Base-by-base conservation (phyloP, 2,329 filamentous ascomycete genomes). In the Pyricularia sp. region DNA sequence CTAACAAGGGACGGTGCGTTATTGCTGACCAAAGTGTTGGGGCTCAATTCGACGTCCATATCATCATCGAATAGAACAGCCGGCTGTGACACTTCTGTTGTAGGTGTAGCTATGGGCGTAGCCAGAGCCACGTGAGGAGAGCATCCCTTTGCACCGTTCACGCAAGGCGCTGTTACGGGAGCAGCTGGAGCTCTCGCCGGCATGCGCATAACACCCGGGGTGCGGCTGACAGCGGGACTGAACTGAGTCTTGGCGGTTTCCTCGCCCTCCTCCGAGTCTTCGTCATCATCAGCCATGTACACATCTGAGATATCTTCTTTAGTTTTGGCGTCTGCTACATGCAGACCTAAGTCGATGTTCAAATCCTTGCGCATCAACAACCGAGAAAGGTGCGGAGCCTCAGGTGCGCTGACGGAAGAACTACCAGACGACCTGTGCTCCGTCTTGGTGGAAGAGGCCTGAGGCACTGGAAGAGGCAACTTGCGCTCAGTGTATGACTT, bases 1-100 rank as follows among this genome's bases (percentile, higher is more conserved):
- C 88, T 91, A 71, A 92, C 88, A 62, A 93, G 81, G 70, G 88
- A 91, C 26, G 89, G 89, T 9, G 89, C 88, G 69, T 90, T 89
- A 74, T 91, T 91, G 73, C 88, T 89, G 63, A 87, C 81, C 60
- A 87, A 76, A 0, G 87, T 88, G 70, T 86, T 85, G 5, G 88
- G 88, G 70, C 87, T 90, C 65, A 90, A 75, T 64, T 89, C 85
- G 61, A 80, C 79, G 65, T 86, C 84, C 72, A 85, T 79, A 65
- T 85, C 82, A 60, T 79, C 76, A 64, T 81, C 81, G 68, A 81
- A 82, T 53, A 80, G 71, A 5, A 26, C n/a, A 6, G 62, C 40
- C 59, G 75, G 72, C 30, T 75, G 72, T 30, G 66, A 63, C 30
- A 67, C 64, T 61, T 66, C 66, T 30, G 68, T 71, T 22, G 33